Base-by-base conservation (phyloP, 768 basidiomycete species). In the Lentinus brumalis region DNA sequence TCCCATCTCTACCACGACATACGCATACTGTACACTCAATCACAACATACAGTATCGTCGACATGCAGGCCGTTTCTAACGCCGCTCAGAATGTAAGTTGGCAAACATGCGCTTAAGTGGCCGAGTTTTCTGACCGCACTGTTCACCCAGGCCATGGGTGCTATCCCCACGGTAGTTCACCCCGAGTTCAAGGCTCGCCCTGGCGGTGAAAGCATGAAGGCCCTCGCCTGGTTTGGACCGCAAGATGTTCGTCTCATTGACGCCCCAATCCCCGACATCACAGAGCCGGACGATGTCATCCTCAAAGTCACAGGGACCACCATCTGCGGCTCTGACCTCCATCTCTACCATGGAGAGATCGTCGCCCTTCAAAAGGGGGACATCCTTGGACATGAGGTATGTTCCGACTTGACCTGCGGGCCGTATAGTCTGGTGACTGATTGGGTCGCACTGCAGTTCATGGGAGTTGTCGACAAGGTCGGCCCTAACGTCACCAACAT, bases 241-340 rank as follows among this genome's bases (percentile, higher is more conserved):
- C 69, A 75, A 45, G 81, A 85, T 62, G 83, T 75, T n/a, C 69
- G 72, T 46, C 47, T 83, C 59, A 72, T 81, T 62, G 80, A 83
- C 45, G 78, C 77, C 2, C 78, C 79, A 15, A 76, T 83, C 50
- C 83, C 83, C 2, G 84, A 84, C 58, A 83, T 92, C 67, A 86
- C 83, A 1, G 84, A 91, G 61, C 83, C 85, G n/a, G 81, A 86
- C 67, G 91, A 94, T 65, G 86, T 92, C 54, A 84, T 92, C 56
- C 66, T 92, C 56, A 83, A 84, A 71, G 84, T 91, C 4, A 92
- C 91, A 21, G 90, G 89, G 0, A 86, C 86, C 0, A 92, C 88
- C 3, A 71, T 70, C 30, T 72, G 70, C 47, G 69, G 89, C 5
- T 85, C 83, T 5, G 86, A 88, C 67, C 73, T 87, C 16, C 86